A percentile compares a stretch with the other conserved stretches of the same genome.
phyloP scores from a whole-genome alignment of 257 asterid species.

The Nicotiana noctiflora region DNA sequence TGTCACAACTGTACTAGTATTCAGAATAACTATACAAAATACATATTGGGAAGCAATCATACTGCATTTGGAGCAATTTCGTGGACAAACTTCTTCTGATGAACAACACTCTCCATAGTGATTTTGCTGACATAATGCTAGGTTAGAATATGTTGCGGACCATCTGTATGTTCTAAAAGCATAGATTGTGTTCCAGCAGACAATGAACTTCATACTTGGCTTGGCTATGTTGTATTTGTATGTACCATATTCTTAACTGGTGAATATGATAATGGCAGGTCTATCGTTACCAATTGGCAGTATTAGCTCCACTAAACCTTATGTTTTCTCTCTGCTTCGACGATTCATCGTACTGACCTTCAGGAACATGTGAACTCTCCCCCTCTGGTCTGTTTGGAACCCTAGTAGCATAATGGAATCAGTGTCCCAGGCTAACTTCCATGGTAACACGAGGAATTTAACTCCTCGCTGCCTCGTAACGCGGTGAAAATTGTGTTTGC shows the following conservation, averaged over 20 bases:
- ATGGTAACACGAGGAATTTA: not conserved
- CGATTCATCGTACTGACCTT: not conserved
- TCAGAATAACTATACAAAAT: not conserved
- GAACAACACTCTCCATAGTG: not conserved
- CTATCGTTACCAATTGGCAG: not conserved
- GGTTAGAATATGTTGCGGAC: not conserved
- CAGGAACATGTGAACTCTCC: not conserved
- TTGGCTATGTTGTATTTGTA: not conserved
- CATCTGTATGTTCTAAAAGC: not conserved
- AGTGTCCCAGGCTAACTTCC: not conserved
- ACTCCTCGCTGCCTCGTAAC: not conserved
- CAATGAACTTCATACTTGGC: not conserved
- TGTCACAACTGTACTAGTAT: not conserved
- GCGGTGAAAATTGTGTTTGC: not conserved
- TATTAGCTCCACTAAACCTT: not conserved
- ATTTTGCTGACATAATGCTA: not conserved
- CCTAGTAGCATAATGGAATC: not conserved
- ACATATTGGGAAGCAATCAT: not conserved
- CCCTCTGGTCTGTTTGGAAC: too few species aligned
- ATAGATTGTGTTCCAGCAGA: not conserved
- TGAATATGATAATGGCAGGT: not conserved
- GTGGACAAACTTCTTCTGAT: not conserved
- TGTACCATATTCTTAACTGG: not conserved
- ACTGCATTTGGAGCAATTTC: not conserved
- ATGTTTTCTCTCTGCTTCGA: not conserved